A percentile compares a stretch with the other conserved stretches of the same genome.
Conservation (phyloP, 495 filamentous ascomycete species). For the Tirmania nivea region DNA sequence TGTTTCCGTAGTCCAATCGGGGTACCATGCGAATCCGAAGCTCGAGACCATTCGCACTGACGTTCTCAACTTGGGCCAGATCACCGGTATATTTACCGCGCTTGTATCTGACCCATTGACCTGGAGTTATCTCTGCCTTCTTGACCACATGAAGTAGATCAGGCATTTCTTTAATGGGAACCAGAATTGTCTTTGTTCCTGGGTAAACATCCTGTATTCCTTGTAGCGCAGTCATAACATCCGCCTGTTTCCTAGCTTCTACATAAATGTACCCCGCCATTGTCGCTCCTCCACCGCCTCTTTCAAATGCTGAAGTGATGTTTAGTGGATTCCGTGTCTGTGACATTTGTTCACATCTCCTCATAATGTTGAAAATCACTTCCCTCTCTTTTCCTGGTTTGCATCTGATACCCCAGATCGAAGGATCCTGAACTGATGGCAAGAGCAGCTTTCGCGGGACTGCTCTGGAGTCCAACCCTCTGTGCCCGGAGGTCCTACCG, state of each 20-base stretch:
- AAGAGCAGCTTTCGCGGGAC: conserved; percentile 76
- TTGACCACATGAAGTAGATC: conserved; percentile 79
- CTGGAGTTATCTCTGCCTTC: conserved; percentile 63
- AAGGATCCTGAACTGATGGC: conserved; percentile 83
- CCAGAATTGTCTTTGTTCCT: conserved; percentile 55
- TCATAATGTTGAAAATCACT: conserved; percentile 63
- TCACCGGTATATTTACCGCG: conserved; percentile 70
- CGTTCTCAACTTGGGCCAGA: conserved; percentile 80
- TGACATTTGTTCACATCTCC: conserved; percentile 57
- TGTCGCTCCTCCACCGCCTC: conserved; percentile 33
- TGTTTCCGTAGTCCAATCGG: conserved; percentile 71
- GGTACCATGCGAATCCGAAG: conserved; percentile 73
- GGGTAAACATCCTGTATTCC: conserved; percentile 72
- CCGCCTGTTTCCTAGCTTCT: conserved; percentile 66
- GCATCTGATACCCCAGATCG: conserved; percentile 84
- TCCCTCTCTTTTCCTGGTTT: conserved; percentile 90
- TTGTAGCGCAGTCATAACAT: conserved; percentile 60
- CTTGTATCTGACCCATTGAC: conserved; percentile 77
- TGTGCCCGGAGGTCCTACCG: conserved; percentile 30
- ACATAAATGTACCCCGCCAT: conserved; percentile 94
- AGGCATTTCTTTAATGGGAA: conserved; percentile 95
- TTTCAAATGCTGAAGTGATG: conserved; percentile 77
- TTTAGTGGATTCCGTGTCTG: conserved; percentile 52
- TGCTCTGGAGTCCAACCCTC: conserved; percentile 33
- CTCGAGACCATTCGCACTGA: conserved; percentile 77